Base-by-base conservation (phyloP, 2,329 filamentous ascomycete genomes). In the Aspergillus sclerotialis region DNA sequence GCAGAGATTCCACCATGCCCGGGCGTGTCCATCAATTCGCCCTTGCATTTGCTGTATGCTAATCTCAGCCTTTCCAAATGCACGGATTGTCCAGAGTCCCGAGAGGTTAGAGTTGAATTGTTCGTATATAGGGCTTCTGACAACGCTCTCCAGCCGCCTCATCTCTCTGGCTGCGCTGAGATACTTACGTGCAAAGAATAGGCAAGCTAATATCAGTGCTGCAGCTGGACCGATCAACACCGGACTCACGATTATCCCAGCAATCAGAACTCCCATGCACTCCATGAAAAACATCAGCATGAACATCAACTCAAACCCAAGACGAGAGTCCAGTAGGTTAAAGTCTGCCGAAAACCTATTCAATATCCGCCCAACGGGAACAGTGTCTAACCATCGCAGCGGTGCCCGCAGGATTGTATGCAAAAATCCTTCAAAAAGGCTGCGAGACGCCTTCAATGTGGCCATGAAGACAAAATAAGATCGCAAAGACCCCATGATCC, bases 271-370 rank as follows among this genome's bases (percentile, higher is more conserved):
- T n/a, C n/a, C n/a, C n/a, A n/a, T n/a, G n/a, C 88, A 64, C 5
- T 74, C 70, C 25, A 89, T 65, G 8, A 75, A 48, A n/a, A 78
- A 73, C 47, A 71, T 72, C 14, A 75, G 61, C 19, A 79, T 71
- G 45, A 79, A 77, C 4, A 69, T 72, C 41, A 86, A 56, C 32
- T 83, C 75, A 44, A 74, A 73, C 5, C 78, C 75, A 32, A 88
- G 64, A 23, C 75, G 70, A 5, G 74, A 78, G 59, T 90, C 84
- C 31, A 89, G 74, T 26, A 78, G 72, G 46, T 80, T 77, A 57
- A 90, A 88, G 58, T 90, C 84, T 3, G 80, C 70, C 0, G 83
- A 86, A 55, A 89, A 86, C 2, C 84, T 73, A 60, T 90, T 90
- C 13, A 89, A 66, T 24, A 89, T 76, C 29, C 84, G 75, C 2